These are phyloP conservation scores for Ganoderma sinense DNA, from an alignment of 1,284 basidiomycete genomes.

Conservation along the genomic window DNA sequence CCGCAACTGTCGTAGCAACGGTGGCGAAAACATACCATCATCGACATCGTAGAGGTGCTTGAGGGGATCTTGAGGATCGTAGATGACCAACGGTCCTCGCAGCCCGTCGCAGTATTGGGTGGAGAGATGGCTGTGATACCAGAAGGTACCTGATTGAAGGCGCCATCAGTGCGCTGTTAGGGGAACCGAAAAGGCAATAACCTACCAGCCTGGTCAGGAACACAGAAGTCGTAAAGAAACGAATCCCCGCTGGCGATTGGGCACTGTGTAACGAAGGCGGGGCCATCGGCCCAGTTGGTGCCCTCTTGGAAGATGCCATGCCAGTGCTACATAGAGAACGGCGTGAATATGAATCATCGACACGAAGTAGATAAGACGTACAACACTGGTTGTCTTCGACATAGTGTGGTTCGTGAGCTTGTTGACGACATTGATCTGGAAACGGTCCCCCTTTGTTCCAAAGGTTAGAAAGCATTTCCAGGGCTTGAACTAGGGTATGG, in stretches of 20 bases:
- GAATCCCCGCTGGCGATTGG: slow-evolving; percentile 51
- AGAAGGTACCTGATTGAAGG: slow-evolving; percentile 24
- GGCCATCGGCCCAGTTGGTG: slow-evolving; percentile 35
- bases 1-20: neutral
- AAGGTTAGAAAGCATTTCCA: neutral
- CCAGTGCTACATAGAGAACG: slow-evolving; percentile 40
- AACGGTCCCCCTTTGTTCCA: slow-evolving; percentile 32
- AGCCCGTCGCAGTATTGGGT: slow-evolving; percentile 20
- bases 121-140: slow-evolving; percentile 33
- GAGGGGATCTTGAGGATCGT: slow-evolving; percentile 49
- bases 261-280: slow-evolving; percentile 12
- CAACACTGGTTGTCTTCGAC: slow-evolving; percentile 45
- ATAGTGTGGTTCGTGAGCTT: slow-evolving; percentile 17
- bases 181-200: neutral
- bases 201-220: slow-evolving; percentile 40
- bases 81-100: slow-evolving; percentile 45
- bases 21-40: neutral
- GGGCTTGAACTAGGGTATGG: neutral
- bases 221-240: slow-evolving; percentile 49
- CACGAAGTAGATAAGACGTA: slow-evolving; percentile 31
- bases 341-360: neutral
- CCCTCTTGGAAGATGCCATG: slow-evolving; percentile 40
- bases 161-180: neutral
- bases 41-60: slow-evolving; percentile 44
- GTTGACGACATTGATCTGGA: slow-evolving; percentile 24